Evolutionary conservation across 2,329 filamentous ascomycete species (phyloP), one percentile per base, ranked within the genome.

Genomic region (Penicillium psychrosexuale): DNA sequence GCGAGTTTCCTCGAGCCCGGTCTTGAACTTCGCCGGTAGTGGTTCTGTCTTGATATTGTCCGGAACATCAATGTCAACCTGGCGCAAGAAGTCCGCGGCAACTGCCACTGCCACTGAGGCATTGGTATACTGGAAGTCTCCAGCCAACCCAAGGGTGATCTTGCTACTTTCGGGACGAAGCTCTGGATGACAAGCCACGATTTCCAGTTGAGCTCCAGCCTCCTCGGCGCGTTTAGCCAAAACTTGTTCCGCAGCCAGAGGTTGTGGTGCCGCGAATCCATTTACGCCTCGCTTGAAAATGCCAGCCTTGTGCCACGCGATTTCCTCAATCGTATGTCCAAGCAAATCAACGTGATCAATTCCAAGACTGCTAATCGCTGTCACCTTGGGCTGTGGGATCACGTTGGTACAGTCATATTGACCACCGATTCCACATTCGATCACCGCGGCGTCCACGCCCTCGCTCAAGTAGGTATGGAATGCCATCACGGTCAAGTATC

Each of bases 331-430:
- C 0, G 90, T 92, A 36, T 82, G 80, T 11, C 92, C 92, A 34
- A 97, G 78, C 80, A 96, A 85, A 5, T 82, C 84, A 1, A 88
- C 85, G 72, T 97, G 92, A 65, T 97, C 92, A 57, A 96, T 88
- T 3, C 90, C 91, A 40, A 97, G 72, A 66, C 87, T 91, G 19
- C 91, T 87, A 36, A 97, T 85, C 0, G 88, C 89, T 1, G 85
- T 83, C 1, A 86, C 87, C 7, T 83, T 86, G 1, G 91, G 88
- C 12, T 83, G 80, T 11, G 81, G 78, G 6, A 99, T 74, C 22
- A 97, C 83, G 67, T 97, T 97, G 9, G 94, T 99, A 28, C 89
- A 88, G 68, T 97, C 93, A 66, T 91, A 91, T 74, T 96, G 90
- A 46, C 92, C 94, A 15, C 94, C 94, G 60, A 97, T 95, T 0